A percentile compares a stretch with the other conserved stretches of the same genome.
These are phyloP conservation scores for Fusarium domesticum DNA, from an alignment of 2,329 filamentous ascomycete species.

Conservation along the genomic window DNA sequence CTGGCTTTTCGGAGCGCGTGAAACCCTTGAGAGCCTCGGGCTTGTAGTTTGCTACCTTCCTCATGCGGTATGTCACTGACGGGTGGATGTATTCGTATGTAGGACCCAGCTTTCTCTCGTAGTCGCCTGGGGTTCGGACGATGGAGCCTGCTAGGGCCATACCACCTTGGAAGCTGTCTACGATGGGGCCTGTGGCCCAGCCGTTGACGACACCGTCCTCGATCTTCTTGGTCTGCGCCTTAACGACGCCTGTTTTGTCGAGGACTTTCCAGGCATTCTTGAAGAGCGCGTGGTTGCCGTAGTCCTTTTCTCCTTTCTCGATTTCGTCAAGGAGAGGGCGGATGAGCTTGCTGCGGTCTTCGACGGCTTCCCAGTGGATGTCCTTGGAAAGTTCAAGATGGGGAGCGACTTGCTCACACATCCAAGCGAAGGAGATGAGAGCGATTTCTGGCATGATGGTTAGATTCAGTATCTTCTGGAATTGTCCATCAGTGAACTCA, in stretches of 20 bases:
- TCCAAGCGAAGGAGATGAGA: conserved; percentile 27
- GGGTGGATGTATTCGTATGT: conserved; percentile 25
- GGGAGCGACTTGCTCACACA: conserved; percentile 26
- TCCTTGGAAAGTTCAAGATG: conserved; percentile 14
- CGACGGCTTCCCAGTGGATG: conserved; percentile 15
- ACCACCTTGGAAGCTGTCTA: conserved; percentile 24
- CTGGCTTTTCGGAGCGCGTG: conserved; percentile 5
- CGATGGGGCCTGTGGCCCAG: conserved; percentile 26
- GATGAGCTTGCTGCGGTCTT: conserved; percentile 21
- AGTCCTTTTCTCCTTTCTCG: conserved; percentile 16
- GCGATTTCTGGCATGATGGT: conserved; percentile 20
- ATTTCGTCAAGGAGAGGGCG: conserved; percentile 19
- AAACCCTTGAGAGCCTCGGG: conserved; percentile 19
- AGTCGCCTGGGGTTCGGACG: conserved; percentile 16
- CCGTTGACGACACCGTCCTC: conserved; percentile 17
- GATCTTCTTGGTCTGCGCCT: conserved; percentile 14
- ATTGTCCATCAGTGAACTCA: conserved; percentile 1
- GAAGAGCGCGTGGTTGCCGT: conserved; percentile 10
- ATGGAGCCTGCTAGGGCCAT: conserved; percentile 15
- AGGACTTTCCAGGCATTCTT: conserved; percentile 10
- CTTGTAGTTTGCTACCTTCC: conserved; percentile 16
- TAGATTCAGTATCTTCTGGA: not conserved
- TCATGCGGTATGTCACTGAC: conserved; percentile 23
- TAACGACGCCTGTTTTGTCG: conserved; percentile 15
- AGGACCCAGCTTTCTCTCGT: conserved; percentile 8